Conservation (phyloP, 345 rosid genomes). For the Salix brachista region DNA sequence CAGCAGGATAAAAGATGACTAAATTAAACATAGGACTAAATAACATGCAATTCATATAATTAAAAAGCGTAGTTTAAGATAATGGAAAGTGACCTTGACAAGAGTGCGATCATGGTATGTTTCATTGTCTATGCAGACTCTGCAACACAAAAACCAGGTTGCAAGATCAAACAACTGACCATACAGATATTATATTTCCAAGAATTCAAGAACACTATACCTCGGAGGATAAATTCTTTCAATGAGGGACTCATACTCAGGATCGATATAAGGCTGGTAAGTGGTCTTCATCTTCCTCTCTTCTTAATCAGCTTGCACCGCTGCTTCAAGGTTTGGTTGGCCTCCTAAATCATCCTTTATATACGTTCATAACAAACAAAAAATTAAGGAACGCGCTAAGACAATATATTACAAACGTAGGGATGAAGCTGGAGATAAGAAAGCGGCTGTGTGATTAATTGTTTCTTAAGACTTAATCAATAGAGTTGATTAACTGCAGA, state of each 20-base stretch:
- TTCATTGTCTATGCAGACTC: constrained; percentile 87
- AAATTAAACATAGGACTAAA: background rate
- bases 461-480: background rate
- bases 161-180: background rate
- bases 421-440: constrained; percentile 15
- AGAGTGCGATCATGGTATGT: constrained; percentile 70
- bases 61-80: background rate
- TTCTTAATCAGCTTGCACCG: background rate
- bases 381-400: background rate
- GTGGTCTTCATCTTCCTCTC: constrained; percentile 46
- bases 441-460: constrained; percentile 11
- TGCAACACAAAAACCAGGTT: constrained; percentile 29
- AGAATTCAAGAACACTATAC: constrained; percentile 18
- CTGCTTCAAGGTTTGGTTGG: background rate
- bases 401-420: background rate
- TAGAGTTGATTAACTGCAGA: too few species aligned
- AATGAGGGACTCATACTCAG: constrained; percentile 65
- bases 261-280: constrained; percentile 74
- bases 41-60: background rate
- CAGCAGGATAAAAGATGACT: background rate
- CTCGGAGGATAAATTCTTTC: constrained; percentile 88
- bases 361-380: background rate
- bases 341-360: background rate
- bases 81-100: constrained; percentile 53
- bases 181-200: background rate